Base-by-base conservation (phyloP, 371 early-diverging fungal species). In the Zopfochytrium polystomum region DNA sequence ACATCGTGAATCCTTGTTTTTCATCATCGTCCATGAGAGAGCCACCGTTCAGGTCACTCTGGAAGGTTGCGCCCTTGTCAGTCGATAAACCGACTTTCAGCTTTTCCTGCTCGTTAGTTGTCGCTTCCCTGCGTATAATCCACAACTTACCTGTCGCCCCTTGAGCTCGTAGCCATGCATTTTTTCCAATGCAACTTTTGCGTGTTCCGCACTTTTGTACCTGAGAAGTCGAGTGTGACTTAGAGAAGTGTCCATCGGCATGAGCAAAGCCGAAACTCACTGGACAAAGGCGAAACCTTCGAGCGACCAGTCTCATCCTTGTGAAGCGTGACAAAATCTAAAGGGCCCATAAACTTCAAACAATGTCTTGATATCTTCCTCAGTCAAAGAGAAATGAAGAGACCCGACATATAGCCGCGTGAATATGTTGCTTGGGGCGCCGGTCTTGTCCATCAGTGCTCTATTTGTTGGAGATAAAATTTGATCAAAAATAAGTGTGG, bases 201-300 rank as follows among this genome's bases (percentile, higher is more conserved):
- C 95, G 70, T 91, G 85, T 0, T 82, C 80, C 0, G 87, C 73
- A 58, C 82, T 74, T 69, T 80, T 82, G 62, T 84, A 90, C 73
- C 87, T 87, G 15, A 45, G n/a, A 20, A 4, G n/a, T 44, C 22
- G 22, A 53, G 53, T 13, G 43, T 51, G 18, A 70, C 77, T 66
- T 76, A 85, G 82, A 51, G 44, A 34, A 35, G 22, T 7, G 18
- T 23, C 42, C 18, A 48, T 20, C 26, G 30, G 13, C 5, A 48
- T n/a, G n/a, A n/a, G n/a, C n/a, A 57, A 63, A 7, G 7, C 38
- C 25, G n/a, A 1, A n/a, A 73, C 68, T 55, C 49, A 89, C 83
- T 88, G 87, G 32, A 95, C 86, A 79, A 91, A 93, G 18, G 90
- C 95, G 66, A 84, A 89, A n/a, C 94, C 94, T 63, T 84, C 2